phyloP scores from a whole-genome alignment of 805 yeast species.

The Cyberlindnera japonica region DNA sequence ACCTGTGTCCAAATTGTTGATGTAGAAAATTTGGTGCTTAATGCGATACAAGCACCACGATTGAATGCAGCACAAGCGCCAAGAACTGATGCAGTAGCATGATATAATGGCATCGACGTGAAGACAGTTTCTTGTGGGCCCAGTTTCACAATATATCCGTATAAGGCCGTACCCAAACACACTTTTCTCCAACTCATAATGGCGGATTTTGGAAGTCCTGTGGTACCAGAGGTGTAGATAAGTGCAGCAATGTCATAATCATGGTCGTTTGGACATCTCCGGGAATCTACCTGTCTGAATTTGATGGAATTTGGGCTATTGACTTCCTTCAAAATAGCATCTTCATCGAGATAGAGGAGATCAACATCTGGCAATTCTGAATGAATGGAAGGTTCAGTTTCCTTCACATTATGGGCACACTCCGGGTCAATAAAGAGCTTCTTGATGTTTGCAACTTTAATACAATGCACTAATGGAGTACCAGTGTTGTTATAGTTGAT shows the following conservation, averaged over 20 bases:
- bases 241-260: conserved; percentile 65
- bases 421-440: conserved; percentile 75
- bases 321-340: conserved; percentile 39
- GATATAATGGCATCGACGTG: conserved; percentile 94
- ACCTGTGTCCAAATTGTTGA: conserved; percentile 89
- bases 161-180: conserved; percentile 63
- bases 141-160: conserved; percentile 66
- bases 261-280: conserved; percentile 55
- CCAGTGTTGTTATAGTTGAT: conserved; percentile 77
- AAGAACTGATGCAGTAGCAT: conserved; percentile 86
- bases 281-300: conserved; percentile 51
- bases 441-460: conserved; percentile 59
- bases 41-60: conserved; percentile 70
- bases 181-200: conserved; percentile 89
- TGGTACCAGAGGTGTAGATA: conserved; percentile 91
- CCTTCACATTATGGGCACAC: conserved; percentile 48
- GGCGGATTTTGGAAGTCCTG: conserved; percentile 93
- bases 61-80: conserved; percentile 71
- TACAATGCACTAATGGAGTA: conserved; percentile 73
- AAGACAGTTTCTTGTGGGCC: conserved; percentile 54
- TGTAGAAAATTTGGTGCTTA: conserved; percentile 80
- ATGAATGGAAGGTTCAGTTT: conserved; percentile 43
- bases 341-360: conserved; percentile 51
- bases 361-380: conserved; percentile 36
- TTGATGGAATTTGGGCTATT: conserved; percentile 39